Conservation (phyloP, 2,329 filamentous ascomycete genomes). For the Lachnum nothofagi region DNA sequence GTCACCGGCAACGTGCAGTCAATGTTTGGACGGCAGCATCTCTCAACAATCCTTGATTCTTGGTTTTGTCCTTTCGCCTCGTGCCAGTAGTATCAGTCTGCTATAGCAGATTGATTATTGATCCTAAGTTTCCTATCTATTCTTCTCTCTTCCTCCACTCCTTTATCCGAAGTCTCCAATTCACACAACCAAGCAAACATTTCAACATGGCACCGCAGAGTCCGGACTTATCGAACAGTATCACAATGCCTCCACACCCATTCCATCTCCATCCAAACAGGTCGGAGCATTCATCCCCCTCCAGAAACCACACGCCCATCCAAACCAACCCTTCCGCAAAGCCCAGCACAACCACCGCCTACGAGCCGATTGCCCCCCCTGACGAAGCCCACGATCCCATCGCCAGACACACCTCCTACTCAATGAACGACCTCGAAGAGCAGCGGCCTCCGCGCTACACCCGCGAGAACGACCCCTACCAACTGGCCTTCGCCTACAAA, state of each 20-base stretch:
- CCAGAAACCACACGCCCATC: slow-evolving; percentile 26
- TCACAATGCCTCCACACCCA: slow-evolving; percentile 31
- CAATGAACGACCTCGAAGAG: slow-evolving; percentile 40
- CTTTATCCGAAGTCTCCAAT: too few species aligned
- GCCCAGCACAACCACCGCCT: slow-evolving; percentile 38
- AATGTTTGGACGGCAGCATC: not conserved
- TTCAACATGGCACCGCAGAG: slow-evolving; percentile 22
- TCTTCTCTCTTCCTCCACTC: too few species aligned
- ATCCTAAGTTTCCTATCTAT: too few species aligned
- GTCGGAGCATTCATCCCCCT: slow-evolving; percentile 17
- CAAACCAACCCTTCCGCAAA: slow-evolving; percentile 24
- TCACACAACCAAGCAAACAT: too few species aligned
- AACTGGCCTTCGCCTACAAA: slow-evolving; percentile 73
- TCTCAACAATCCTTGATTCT: not conserved
- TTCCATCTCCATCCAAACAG: slow-evolving; percentile 29
- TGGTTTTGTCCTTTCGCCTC: too few species aligned
- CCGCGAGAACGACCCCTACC: slow-evolving; percentile 70
- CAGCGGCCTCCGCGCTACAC: slow-evolving; percentile 29
- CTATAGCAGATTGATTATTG: too few species aligned
- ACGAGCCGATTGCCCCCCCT: slow-evolving; percentile 32
- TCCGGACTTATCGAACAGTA: slow-evolving; percentile 27
- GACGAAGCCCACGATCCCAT: slow-evolving; percentile 28
- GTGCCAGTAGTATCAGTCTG: too few species aligned
- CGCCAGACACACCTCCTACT: slow-evolving; percentile 23
- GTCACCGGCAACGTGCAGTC: not conserved